A percentile compares a stretch with the other conserved stretches of the same genome.
phyloP scores from a whole-genome alignment of 1,284 basidiomycete species.

The Marasmius fiardii region DNA sequence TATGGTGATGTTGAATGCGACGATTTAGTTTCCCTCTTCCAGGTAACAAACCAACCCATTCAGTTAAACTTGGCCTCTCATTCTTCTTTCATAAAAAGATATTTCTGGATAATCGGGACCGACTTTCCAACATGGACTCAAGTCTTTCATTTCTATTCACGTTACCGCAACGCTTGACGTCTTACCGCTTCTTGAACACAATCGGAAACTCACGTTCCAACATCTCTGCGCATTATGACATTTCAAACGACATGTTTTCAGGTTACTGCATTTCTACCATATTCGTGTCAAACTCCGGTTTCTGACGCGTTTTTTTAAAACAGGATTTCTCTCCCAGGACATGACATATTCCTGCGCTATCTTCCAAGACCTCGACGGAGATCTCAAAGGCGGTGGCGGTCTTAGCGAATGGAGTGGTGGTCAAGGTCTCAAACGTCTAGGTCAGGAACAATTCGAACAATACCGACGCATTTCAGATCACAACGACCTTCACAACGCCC shows the following conservation, averaged over 20 bases:
- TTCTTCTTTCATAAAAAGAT: constrained; percentile 36
- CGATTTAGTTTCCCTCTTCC: constrained; percentile 61
- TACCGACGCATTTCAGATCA: constrained; percentile 2
- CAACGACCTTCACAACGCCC: constrained; percentile 54
- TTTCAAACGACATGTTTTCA: constrained; percentile 58
- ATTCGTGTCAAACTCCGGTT: background rate
- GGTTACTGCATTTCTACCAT: constrained; percentile 26
- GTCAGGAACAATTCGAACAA: constrained; percentile 3
- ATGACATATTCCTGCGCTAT: constrained; percentile 85
- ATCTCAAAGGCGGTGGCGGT: constrained; percentile 38
- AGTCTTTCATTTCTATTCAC: constrained; percentile 50
- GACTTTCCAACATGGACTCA: constrained; percentile 45
- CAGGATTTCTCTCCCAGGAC: constrained; percentile 68
- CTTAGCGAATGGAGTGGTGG: constrained; percentile 31
- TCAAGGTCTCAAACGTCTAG: constrained; percentile 26
- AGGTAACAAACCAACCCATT: constrained; percentile 28
- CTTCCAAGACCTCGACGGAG: constrained; percentile 62
- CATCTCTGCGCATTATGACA: constrained; percentile 75
- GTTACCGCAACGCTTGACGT: constrained; percentile 54
- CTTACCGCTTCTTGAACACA: constrained; percentile 60
- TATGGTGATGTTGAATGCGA: constrained; percentile 67
- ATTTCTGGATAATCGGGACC: constrained; percentile 61
- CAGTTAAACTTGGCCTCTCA: no score
- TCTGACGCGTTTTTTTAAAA: constrained; percentile 11
- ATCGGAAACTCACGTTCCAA: constrained; percentile 65